Evolutionary conservation across 176 grass and related monocot species (phyloP).

Genomic region (Phoenix roebelenii): DNA sequence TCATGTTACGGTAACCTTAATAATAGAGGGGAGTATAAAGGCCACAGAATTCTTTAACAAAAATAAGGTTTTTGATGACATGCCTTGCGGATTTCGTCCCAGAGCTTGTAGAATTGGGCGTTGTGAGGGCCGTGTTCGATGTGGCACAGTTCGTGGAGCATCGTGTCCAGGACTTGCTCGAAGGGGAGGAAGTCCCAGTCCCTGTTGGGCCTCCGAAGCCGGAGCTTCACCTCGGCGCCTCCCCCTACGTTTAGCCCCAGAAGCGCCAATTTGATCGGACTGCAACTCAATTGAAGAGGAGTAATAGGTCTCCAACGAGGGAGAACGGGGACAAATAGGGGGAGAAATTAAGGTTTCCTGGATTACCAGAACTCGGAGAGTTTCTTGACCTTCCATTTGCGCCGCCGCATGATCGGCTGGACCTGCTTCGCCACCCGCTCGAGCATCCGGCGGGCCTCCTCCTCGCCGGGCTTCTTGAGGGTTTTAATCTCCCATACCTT

Average conservation of each 20-base stretch:
- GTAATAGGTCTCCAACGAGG: not conserved
- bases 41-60: too few species aligned
- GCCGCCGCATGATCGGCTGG: slow-evolving; percentile 91
- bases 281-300: not conserved
- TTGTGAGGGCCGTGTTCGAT: slow-evolving; percentile 65
- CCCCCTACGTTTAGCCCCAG: slow-evolving; percentile 67
- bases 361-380: slow-evolving; percentile 89
- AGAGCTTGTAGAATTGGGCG: slow-evolving; percentile 83
- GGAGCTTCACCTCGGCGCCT: slow-evolving; percentile 82
- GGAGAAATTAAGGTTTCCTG: not conserved
- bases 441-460: slow-evolving; percentile 52
- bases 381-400: slow-evolving; percentile 84
- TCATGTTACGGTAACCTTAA: too few species aligned
- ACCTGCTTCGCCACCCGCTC: slow-evolving; percentile 83
- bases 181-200: slow-evolving; percentile 80
- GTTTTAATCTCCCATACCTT: slow-evolving; percentile 86
- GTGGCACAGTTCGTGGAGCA: slow-evolving; percentile 92
- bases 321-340: not conserved
- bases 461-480: slow-evolving; percentile 56
- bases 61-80: not conserved
- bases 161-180: slow-evolving; percentile 89
- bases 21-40: too few species aligned
- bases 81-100: slow-evolving; percentile 94
- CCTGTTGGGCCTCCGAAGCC: slow-evolving; percentile 48
- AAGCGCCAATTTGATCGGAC: slow-evolving; percentile 67